Percentiles rank a stretch among this genome's conserved stretches.
phyloP scores from a whole-genome alignment of 2,329 filamentous ascomycete genomes.

The Botrytis cinerea region DNA sequence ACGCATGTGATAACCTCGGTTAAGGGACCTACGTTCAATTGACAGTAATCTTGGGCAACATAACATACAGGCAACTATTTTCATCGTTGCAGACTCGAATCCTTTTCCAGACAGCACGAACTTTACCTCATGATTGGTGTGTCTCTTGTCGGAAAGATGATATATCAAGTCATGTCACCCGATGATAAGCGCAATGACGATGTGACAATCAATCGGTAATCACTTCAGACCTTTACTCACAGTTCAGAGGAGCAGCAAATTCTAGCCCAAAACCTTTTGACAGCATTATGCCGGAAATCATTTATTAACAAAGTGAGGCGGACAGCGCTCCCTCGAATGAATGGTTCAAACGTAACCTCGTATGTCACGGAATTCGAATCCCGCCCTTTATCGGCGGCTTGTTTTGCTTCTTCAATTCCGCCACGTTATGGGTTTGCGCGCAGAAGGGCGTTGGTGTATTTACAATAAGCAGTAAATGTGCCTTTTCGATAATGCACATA shows the following conservation, averaged over 20 bases:
- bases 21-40: not conserved
- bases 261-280: not conserved
- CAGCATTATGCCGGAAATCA: not conserved
- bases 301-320: conserved; percentile 7
- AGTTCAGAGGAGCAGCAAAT: not conserved
- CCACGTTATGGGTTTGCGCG: not conserved
- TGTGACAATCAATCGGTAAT: not conserved
- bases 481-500: conserved; percentile 4
- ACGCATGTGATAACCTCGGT: not conserved
- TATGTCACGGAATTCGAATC: not conserved
- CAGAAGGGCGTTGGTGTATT: not conserved
- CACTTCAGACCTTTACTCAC: not conserved
- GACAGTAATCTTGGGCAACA: not conserved
- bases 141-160: not conserved
- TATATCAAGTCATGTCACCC: not conserved
- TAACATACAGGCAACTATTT: not conserved
- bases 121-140: not conserved
- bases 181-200: not conserved
- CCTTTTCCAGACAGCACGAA: not conserved
- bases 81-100: not conserved
- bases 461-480: not conserved
- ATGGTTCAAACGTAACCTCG: not conserved
- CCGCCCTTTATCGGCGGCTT: not conserved
- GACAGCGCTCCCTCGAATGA: not conserved
- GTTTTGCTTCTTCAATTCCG: not conserved